These are phyloP conservation scores for Penicillium sp. DNA, from an alignment of 2,329 filamentous ascomycete genomes.

Conservation along the genomic window DNA sequence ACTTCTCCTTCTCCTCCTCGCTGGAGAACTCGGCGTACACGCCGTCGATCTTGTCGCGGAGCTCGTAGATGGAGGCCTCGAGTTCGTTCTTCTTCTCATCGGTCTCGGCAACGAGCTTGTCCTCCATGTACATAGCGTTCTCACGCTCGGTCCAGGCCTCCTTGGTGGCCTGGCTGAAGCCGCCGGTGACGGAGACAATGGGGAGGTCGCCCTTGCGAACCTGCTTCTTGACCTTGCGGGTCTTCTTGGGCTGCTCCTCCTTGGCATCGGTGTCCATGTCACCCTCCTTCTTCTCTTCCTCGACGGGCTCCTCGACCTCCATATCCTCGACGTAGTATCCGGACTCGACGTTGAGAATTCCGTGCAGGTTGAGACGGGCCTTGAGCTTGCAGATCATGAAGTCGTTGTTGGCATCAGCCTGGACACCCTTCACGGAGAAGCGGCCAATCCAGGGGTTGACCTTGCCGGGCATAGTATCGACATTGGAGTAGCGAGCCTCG, in stretches of 20 bases:
- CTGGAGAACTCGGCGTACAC: conserved; percentile 83
- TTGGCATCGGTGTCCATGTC: conserved; percentile 77
- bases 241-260: conserved; percentile 73
- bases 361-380: conserved; percentile 93
- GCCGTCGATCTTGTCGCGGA: conserved; percentile 92
- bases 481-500: conserved; percentile 88
- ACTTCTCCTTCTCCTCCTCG: conserved; percentile 87
- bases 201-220: conserved; percentile 95
- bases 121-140: conserved; percentile 89
- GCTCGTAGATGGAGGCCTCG: conserved; percentile 94
- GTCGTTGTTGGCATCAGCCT: conserved; percentile 87
- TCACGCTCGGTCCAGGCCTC: conserved; percentile 74
- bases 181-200: conserved; percentile 76
- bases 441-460: conserved; percentile 91
- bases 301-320: conserved; percentile 91
- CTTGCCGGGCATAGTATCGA: conserved; percentile 83
- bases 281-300: conserved; percentile 66
- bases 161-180: conserved; percentile 69
- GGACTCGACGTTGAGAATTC: conserved; percentile 91
- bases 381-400: conserved; percentile 99
- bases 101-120: conserved; percentile 96
- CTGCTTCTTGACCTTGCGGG: conserved; percentile 98
- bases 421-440: conserved; percentile 97
- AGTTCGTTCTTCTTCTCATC: conserved; percentile 99
- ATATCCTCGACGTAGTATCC: conserved; percentile 98